Conservation (phyloP, 2,329 filamentous ascomycete species). For the Cytospora piceae region DNA sequence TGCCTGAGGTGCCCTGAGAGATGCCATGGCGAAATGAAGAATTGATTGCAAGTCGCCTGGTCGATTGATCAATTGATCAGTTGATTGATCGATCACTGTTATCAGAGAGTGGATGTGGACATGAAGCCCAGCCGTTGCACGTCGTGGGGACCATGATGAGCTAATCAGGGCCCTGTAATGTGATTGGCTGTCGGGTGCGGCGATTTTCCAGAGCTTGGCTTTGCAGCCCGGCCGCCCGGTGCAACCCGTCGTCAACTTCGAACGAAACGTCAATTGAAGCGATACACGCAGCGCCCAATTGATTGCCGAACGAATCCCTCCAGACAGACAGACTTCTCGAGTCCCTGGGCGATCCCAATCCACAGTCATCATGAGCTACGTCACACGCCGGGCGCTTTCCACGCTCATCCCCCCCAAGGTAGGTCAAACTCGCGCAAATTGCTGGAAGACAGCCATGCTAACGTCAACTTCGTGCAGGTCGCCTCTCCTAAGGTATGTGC, state of each 20-base stretch:
- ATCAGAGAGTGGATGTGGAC: background rate
- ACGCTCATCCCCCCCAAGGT: slow-evolving; percentile 99
- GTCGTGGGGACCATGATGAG: slow-evolving; percentile 26
- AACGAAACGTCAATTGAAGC: slow-evolving; percentile 34
- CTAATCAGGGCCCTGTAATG: slow-evolving; percentile 7
- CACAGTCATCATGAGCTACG: slow-evolving; percentile 82
- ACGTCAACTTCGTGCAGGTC: slow-evolving; percentile 57
- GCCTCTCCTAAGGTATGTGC: slow-evolving; percentile 80
- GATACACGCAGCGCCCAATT: slow-evolving; percentile 41
- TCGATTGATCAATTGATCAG: slow-evolving; percentile 6
- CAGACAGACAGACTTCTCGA: background rate
- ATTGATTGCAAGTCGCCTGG: slow-evolving; percentile 14
- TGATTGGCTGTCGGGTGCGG: slow-evolving; percentile 34
- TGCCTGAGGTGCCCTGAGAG: slow-evolving; percentile 62
- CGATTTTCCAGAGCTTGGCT: slow-evolving; percentile 43
- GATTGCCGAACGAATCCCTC: slow-evolving; percentile 35
- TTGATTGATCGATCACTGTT: background rate
- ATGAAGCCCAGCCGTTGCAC: background rate
- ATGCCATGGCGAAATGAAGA: slow-evolving; percentile 59
- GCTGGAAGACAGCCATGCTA: slow-evolving; percentile 40
- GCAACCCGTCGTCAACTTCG: slow-evolving; percentile 22
- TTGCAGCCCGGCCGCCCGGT: slow-evolving; percentile 30
- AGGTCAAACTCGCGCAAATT: slow-evolving; percentile 38
- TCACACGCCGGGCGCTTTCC: slow-evolving; percentile 88
- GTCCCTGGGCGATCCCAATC: slow-evolving; percentile 28